Conservation (phyloP, 768 basidiomycete genomes). For the Paxillus rubicundulus region DNA sequence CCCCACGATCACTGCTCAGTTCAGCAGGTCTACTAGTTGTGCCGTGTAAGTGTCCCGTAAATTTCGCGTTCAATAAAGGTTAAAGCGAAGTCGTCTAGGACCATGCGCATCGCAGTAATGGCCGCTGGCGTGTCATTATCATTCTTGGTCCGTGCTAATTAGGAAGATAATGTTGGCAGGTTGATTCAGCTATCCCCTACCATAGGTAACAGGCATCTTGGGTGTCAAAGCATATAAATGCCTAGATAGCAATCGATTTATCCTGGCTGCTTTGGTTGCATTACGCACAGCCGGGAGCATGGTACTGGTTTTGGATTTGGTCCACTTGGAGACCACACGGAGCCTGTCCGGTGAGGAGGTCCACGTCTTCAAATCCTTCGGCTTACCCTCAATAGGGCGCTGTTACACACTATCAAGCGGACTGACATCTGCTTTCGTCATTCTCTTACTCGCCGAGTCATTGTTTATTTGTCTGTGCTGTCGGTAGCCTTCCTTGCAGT, state of each 20-base stretch:
- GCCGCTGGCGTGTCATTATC: constrained; percentile 39
- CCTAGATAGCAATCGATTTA: constrained; percentile 54
- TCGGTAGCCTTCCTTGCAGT: constrained; percentile 31
- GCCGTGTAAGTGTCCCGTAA: constrained; percentile 39
- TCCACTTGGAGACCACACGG: constrained; percentile 37
- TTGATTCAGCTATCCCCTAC: not conserved
- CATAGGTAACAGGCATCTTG: constrained; percentile 58
- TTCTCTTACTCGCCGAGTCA: constrained; percentile 51
- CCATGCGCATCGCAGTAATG: constrained; percentile 37
- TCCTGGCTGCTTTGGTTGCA: constrained; percentile 42
- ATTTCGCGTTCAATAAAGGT: not conserved
- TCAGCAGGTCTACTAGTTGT: constrained; percentile 42
- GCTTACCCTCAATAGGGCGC: constrained; percentile 36
- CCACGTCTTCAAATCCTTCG: not conserved
- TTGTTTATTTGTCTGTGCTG: constrained; percentile 62
- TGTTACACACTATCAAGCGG: constrained; percentile 39
- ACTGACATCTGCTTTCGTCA: constrained; percentile 40
- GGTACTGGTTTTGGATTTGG: constrained; percentile 43
- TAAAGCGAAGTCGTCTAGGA: constrained; percentile 21
- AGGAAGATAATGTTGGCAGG: no score
- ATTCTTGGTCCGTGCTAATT: constrained; percentile 34
- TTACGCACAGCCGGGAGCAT: constrained; percentile 43
- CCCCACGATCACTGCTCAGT: constrained; percentile 46
- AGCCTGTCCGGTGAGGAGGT: constrained; percentile 45
- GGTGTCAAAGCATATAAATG: constrained; percentile 69